Conservation (phyloP, 306 rosid genomes). For the Sesbania bispinosa region DNA sequence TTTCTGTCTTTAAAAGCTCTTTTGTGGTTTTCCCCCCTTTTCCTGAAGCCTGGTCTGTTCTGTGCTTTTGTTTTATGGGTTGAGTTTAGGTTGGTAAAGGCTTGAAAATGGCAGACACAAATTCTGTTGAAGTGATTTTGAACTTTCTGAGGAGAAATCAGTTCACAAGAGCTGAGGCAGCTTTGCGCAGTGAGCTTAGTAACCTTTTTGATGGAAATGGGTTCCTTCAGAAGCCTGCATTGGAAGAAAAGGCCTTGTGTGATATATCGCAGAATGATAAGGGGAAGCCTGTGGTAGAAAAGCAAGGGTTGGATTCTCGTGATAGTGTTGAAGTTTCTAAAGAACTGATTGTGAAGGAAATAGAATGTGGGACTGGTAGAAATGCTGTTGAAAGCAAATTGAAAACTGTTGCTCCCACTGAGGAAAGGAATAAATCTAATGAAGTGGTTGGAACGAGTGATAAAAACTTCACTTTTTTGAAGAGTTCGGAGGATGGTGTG, state of each 20-base stretch:
- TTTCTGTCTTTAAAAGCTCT: constrained; percentile 8
- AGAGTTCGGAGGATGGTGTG: constrained; percentile 59
- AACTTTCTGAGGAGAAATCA: constrained; percentile 79
- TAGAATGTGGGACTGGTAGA: constrained; percentile 76
- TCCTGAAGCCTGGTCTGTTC: constrained; percentile 25
- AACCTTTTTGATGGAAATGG: constrained; percentile 70
- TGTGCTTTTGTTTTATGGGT: constrained; percentile 20
- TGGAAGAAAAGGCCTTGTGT: constrained; percentile 59
- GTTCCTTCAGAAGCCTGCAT: constrained; percentile 61
- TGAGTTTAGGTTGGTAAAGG: constrained; percentile 45
- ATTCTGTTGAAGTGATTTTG: constrained; percentile 79
- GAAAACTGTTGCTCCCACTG: constrained; percentile 50
- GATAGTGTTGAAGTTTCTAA: constrained; percentile 57
- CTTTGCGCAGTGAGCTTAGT: constrained; percentile 74
- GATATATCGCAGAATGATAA: constrained; percentile 44
- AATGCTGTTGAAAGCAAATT: constrained; percentile 64
- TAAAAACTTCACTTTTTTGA: constrained; percentile 58
- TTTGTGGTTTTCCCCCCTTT: constrained; percentile 5
- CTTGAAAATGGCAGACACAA: constrained; percentile 63
- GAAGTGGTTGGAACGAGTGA: constrained; percentile 62
- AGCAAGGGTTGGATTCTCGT: constrained; percentile 38
- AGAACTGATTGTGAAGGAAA: constrained; percentile 91
- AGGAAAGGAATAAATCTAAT: constrained; percentile 54
- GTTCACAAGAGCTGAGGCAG: constrained; percentile 88
- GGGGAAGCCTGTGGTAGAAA: constrained; percentile 53